Evolutionary conservation across 139 green algal genomes (phyloP).

Genomic region (Tetratostichococcus sp.): DNA sequence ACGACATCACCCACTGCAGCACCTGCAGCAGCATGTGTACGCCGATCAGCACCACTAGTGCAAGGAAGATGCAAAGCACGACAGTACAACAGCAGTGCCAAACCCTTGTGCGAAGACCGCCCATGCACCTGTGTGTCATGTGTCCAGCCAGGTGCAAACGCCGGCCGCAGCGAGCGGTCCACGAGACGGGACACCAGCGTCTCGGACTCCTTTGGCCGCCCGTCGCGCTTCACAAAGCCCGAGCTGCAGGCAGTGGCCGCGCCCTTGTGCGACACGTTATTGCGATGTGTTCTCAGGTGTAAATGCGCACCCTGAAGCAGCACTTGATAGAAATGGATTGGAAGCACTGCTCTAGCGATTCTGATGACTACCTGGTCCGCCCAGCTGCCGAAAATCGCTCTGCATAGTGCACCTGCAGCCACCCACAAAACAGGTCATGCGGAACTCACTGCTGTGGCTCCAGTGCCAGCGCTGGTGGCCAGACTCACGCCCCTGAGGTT

Average conservation of each 20-base stretch:
- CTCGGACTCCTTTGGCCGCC: constrained; percentile 77
- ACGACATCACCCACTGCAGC: constrained; percentile 80
- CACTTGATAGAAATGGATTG: no score
- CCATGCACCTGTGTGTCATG: constrained; percentile 76
- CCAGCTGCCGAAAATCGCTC: constrained; percentile 93
- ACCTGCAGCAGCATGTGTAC: constrained; percentile 2
- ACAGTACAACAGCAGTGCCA: no score
- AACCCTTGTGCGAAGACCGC: no score
- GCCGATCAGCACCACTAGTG: no score
- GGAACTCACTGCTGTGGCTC: no score
- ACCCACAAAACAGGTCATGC: no score
- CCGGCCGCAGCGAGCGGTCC: constrained; percentile 89
- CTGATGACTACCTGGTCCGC: constrained; percentile 55
- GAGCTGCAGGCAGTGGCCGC: constrained; percentile 36
- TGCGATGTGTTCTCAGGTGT: no score
- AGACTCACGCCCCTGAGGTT: no score
- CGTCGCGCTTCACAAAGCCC: constrained; percentile 92
- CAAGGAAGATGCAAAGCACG: no score
- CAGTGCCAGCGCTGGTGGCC: no score
- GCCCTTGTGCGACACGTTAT: no score
- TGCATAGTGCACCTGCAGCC: constrained; percentile 85
- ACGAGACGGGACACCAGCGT: constrained; percentile 83
- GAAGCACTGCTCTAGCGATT: no score
- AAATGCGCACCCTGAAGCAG: not conserved
- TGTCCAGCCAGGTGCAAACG: constrained; percentile 85